These are phyloP conservation scores for Xylariaceae sp. DNA, from an alignment of 2,329 filamentous ascomycete species.

Conservation along the genomic window DNA sequence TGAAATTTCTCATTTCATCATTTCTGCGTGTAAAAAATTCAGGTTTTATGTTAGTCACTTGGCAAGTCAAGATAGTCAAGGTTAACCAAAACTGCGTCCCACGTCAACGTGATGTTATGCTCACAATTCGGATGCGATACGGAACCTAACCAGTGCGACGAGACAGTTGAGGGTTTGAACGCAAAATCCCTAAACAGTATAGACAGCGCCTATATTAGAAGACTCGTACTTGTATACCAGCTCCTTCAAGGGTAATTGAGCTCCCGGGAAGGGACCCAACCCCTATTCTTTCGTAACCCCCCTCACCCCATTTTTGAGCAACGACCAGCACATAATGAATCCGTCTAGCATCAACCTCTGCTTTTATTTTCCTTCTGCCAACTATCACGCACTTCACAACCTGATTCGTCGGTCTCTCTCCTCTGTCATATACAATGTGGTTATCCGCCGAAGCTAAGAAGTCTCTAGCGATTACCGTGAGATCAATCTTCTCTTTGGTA, in stretches of 20 bases:
- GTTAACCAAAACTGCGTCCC: too few species aligned
- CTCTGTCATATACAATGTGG: conserved; percentile 13
- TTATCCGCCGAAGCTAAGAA: conserved; percentile 11
- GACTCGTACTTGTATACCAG: not conserved
- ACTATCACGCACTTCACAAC: conserved; percentile 18
- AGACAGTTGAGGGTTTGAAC: too few species aligned
- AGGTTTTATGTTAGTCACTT: too few species aligned
- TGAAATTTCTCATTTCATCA: too few species aligned
- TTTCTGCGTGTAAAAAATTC: too few species aligned
- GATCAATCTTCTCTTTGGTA: conserved; percentile 3
- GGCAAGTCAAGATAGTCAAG: too few species aligned
- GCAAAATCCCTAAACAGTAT: too few species aligned
- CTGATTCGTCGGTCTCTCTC: not conserved
- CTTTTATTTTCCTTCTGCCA: conserved; percentile 3
- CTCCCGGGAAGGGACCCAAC: conserved; percentile 16
- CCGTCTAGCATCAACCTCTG: not conserved
- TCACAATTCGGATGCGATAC: too few species aligned
- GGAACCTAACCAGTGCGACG: too few species aligned
- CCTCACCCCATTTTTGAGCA: not conserved
- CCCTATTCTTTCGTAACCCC: conserved; percentile 21
- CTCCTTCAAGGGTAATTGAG: not conserved
- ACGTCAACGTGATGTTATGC: too few species aligned
- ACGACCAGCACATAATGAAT: conserved; percentile 23
- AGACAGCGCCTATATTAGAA: too few species aligned
- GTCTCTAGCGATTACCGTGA: conserved; percentile 10